A percentile compares a stretch with the other conserved stretches of the same genome.
Conservation (phyloP, 306 rosid species). For the Calophaca sinica region DNA sequence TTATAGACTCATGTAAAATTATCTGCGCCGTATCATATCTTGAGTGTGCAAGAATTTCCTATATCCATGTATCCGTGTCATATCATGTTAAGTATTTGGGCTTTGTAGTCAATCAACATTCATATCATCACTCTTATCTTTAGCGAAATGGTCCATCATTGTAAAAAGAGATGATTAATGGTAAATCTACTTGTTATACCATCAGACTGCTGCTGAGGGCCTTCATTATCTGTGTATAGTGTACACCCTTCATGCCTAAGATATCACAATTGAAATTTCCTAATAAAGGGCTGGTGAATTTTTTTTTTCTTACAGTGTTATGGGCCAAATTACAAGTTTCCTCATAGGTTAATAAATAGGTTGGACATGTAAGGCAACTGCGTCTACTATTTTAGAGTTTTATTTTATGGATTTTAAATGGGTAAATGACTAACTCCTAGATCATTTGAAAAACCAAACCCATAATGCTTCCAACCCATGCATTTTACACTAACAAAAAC, state of each 20-base stretch:
- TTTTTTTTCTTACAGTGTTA: not conserved
- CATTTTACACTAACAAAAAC: constrained; percentile 12
- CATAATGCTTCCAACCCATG: constrained; percentile 2
- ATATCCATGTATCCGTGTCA: not conserved
- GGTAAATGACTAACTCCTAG: not conserved
- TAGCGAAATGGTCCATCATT: constrained; percentile 1
- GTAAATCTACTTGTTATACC: constrained; percentile 13
- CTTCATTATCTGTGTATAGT: not conserved
- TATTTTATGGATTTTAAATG: not conserved
- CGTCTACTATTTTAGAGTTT: constrained; percentile 11
- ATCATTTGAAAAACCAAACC: constrained; percentile 2
- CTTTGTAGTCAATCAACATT: constrained; percentile 33
- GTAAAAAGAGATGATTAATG: constrained; percentile 16
- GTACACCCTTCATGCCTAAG: not conserved
- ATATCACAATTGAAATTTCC: not conserved
- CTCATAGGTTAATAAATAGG: constrained; percentile 12
- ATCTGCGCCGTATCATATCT: not conserved
- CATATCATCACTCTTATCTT: not conserved
- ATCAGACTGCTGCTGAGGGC: constrained; percentile 1
- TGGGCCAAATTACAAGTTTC: constrained; percentile 22
- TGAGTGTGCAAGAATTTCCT: not conserved
- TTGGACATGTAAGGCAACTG: not conserved
- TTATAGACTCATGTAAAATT: not conserved
- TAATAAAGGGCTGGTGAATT: not conserved
- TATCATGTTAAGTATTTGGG: not conserved